phyloP scores from a whole-genome alignment of 495 filamentous ascomycete genomes.

The Cladorrhinum samala region DNA sequence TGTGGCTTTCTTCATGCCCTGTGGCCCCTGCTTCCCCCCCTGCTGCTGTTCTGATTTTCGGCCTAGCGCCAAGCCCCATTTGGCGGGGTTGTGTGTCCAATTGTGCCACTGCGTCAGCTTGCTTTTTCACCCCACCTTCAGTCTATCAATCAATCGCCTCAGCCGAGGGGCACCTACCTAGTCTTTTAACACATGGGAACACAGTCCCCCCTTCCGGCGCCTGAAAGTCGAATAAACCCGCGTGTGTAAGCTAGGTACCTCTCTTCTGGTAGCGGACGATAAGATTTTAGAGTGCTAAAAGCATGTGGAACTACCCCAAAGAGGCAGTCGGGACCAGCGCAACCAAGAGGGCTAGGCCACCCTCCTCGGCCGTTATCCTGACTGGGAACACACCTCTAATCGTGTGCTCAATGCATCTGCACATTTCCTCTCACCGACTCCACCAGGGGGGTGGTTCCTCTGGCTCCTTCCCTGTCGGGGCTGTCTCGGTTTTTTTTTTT shows the following conservation, averaged over 20 bases:
- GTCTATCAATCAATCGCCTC: too few species aligned
- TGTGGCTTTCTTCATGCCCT: too few species aligned
- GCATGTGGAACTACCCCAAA: neutral
- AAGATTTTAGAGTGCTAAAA: neutral
- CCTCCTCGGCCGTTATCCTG: conserved; percentile 3
- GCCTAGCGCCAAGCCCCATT: too few species aligned
- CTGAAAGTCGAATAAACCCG: too few species aligned
- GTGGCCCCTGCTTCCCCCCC: too few species aligned
- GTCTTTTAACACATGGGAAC: too few species aligned
- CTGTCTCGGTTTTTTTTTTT: conserved; percentile 17
- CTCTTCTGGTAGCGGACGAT: neutral
- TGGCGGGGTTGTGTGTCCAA: too few species aligned
- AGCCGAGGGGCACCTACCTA: too few species aligned
- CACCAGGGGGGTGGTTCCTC: conserved; percentile 16
- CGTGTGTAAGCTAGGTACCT: neutral
- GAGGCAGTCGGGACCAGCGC: neutral
- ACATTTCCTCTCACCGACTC: conserved; percentile 21
- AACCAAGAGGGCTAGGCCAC: neutral
- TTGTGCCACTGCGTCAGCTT: too few species aligned
- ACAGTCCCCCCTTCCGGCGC: too few species aligned
- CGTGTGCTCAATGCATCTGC: neutral
- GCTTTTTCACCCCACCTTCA: too few species aligned
- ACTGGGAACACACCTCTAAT: conserved; percentile 6
- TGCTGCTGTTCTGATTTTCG: too few species aligned
- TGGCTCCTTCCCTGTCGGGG: conserved; percentile 21